These are phyloP conservation scores for Agaricus blazei DNA, from an alignment of 768 basidiomycete genomes.

Conservation along the genomic window DNA sequence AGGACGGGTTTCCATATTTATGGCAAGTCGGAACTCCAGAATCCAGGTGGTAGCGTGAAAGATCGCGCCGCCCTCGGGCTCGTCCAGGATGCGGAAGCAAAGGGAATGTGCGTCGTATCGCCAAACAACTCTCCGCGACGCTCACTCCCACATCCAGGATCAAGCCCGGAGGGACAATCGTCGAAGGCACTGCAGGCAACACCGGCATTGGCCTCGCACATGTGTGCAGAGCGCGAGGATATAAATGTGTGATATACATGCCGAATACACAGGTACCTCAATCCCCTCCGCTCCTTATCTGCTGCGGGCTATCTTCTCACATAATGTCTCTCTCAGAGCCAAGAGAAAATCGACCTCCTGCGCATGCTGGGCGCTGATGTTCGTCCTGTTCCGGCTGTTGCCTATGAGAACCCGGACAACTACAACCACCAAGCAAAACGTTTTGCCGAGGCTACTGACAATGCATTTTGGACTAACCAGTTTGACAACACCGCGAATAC, in stretches of 20 bases:
- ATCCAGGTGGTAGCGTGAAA: slow-evolving; percentile 97
- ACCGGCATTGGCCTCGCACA: slow-evolving; percentile 96
- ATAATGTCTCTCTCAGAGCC: slow-evolving; percentile 51
- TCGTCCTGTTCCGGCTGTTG: slow-evolving; percentile 91
- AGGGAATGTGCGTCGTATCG: slow-evolving; percentile 56
- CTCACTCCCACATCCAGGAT: slow-evolving; percentile 39
- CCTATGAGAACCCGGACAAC: slow-evolving; percentile 91
- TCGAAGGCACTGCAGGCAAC: slow-evolving; percentile 98
- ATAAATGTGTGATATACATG: slow-evolving; percentile 99
- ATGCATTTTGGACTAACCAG: slow-evolving; percentile 96
- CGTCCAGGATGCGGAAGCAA: slow-evolving; percentile 79
- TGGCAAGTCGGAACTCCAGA: slow-evolving; percentile 98
- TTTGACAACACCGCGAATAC: slow-evolving; percentile 97
- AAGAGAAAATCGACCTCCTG: slow-evolving; percentile 97
- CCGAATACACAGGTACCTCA: slow-evolving; percentile 76
- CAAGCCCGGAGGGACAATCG: slow-evolving; percentile 90
- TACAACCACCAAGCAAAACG: slow-evolving; percentile 98
- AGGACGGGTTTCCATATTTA: slow-evolving; percentile 79
- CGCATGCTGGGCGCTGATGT: slow-evolving; percentile 98
- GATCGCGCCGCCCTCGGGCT: slow-evolving; percentile 94
- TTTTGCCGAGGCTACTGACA: slow-evolving; percentile 65
- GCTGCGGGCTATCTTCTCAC: background rate
- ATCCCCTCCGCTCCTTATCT: background rate
- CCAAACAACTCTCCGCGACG: background rate
- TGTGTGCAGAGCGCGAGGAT: slow-evolving; percentile 88